phyloP scores from a whole-genome alignment of 192 early-diverging fungal species.

The Lobulomyces angularis region DNA sequence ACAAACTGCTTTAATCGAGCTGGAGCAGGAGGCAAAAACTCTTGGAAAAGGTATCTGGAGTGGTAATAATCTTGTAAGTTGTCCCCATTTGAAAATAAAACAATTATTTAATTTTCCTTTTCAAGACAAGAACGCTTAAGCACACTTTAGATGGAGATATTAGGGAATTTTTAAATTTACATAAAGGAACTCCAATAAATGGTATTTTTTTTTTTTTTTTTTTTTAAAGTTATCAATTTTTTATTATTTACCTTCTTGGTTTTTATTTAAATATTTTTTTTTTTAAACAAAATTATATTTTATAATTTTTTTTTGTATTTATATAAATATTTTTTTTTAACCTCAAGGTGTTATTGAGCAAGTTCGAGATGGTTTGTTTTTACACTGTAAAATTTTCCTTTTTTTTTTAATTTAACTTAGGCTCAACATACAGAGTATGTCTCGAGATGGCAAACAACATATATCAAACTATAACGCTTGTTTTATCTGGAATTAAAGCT shows the following conservation, averaged over 20 bases:
- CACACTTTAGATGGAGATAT: slow-evolving; percentile 31
- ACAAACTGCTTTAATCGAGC: slow-evolving; percentile 27
- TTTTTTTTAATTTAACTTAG: background rate
- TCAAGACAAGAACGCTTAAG: slow-evolving; percentile 5
- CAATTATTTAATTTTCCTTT: slow-evolving; percentile 5
- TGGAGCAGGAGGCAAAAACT: slow-evolving; percentile 62
- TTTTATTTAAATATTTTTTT: no score
- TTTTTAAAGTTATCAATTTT: background rate
- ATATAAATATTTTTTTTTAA: background rate
- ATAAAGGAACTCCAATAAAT: slow-evolving; percentile 69
- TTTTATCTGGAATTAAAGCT: slow-evolving; percentile 73
- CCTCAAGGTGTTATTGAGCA: slow-evolving; percentile 57
- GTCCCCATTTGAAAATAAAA: slow-evolving; percentile 5
- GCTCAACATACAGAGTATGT: slow-evolving; percentile 63
- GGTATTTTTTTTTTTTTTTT: slow-evolving; percentile 37
- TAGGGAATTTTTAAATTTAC: slow-evolving; percentile 56
- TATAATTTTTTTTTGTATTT: no score
- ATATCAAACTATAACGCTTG: slow-evolving; percentile 63
- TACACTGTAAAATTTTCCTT: background rate
- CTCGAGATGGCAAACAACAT: slow-evolving; percentile 30
- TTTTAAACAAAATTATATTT: no score
- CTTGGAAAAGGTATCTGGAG: slow-evolving; percentile 69
- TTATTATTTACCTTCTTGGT: no score
- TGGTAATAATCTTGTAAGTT: slow-evolving; percentile 17
- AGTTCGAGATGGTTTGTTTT: slow-evolving; percentile 63